Evolutionary conservation across 176 grass and related monocot species (phyloP).

Genomic region (Dactylis glomerata): DNA sequence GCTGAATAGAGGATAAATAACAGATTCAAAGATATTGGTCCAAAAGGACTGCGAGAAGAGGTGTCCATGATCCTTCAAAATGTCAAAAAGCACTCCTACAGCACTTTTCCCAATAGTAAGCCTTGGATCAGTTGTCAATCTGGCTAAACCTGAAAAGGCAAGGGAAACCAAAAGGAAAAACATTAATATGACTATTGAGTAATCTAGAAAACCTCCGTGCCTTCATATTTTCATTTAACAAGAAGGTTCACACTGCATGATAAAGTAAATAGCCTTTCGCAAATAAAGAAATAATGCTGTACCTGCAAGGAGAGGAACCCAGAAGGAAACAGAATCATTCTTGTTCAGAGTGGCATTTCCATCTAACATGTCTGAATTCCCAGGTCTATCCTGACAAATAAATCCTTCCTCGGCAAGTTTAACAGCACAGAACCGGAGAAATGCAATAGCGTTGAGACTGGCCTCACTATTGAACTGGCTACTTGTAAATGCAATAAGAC

Average conservation of each 20-base stretch:
- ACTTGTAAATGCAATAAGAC: conserved; percentile 88
- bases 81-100: conserved; percentile 94
- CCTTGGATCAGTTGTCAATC: conserved; percentile 81
- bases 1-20: conserved; percentile 80
- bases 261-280: neutral
- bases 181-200: neutral
- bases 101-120: conserved; percentile 81
- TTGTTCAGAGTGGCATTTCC: conserved; percentile 54
- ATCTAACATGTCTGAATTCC: conserved; percentile 44
- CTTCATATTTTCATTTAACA: conserved; percentile 22
- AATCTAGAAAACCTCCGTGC: neutral
- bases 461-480: conserved; percentile 95
- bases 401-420: conserved; percentile 91
- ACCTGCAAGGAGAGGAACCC: conserved; percentile 84
- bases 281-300: neutral
- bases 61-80: conserved; percentile 90
- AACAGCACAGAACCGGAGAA: conserved; percentile 93
- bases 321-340: conserved; percentile 80
- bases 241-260: neutral
- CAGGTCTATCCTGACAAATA: conserved; percentile 52
- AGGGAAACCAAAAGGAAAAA: neutral
- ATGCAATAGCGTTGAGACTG: conserved; percentile 93
- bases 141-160: conserved; percentile 73
- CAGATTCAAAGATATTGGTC: conserved; percentile 66
- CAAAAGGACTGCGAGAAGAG: conserved; percentile 73